These are phyloP conservation scores for Monilinia fructigena DNA, from an alignment of 2,329 filamentous ascomycete species.

Conservation along the genomic window DNA sequence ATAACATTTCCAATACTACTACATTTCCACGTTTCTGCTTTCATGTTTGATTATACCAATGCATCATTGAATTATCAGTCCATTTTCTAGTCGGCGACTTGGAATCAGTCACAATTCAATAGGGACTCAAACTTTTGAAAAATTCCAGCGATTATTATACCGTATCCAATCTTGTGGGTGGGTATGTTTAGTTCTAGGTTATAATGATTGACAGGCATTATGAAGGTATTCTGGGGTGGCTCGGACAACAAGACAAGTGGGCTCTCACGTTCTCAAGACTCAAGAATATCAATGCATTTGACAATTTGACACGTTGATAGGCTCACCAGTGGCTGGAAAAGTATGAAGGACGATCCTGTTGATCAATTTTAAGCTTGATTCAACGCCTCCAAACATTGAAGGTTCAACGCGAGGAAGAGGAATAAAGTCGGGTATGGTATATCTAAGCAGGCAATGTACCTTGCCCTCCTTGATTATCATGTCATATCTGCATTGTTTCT, in stretches of 20 bases:
- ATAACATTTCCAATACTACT: not conserved
- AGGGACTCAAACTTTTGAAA: not conserved
- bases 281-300: not conserved
- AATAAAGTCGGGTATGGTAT: no score
- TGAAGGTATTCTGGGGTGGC: not conserved
- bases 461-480: not conserved
- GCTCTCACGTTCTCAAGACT: not conserved
- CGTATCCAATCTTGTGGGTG: not conserved
- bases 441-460: not conserved
- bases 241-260: not conserved
- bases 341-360: conserved; percentile 9
- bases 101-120: not conserved
- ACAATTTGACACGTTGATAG: not conserved
- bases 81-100: not conserved
- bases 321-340: not conserved
- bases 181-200: not conserved
- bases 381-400: not conserved
- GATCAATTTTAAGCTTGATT: conserved; percentile 23
- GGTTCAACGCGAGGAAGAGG: not conserved
- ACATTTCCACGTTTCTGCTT: not conserved
- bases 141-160: not conserved
- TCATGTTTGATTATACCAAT: not conserved
- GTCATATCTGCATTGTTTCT: no score
- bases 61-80: not conserved
- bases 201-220: conserved; percentile 9